Conservation (phyloP, 306 rosid species). For the Cicer pinnatifidum region DNA sequence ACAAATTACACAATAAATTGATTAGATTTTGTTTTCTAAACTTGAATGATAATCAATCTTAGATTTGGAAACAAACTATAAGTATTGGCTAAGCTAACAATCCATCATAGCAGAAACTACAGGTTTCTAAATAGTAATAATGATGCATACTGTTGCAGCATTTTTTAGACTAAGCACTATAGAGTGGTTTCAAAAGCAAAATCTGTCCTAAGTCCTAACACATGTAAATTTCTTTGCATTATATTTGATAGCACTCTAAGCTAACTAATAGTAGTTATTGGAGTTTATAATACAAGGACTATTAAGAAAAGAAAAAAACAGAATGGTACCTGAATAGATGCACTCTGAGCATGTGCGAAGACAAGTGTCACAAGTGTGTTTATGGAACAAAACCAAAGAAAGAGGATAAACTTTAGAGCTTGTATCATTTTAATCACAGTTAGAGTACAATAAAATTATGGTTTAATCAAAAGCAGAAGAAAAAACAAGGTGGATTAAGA, state of each 20-base stretch:
- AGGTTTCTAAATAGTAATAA: not conserved
- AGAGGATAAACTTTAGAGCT: constrained; percentile 43
- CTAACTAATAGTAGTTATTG: constrained; percentile 7
- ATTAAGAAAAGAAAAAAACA: constrained; percentile 14
- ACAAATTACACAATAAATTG: constrained; percentile 30
- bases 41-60: constrained; percentile 9
- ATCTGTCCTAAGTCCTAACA: constrained; percentile 7
- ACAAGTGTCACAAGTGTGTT: constrained; percentile 38
- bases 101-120: constrained; percentile 1
- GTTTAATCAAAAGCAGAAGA: constrained; percentile 9
- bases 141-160: constrained; percentile 4
- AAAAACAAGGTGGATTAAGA: constrained; percentile 30
- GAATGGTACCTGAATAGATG: constrained; percentile 74
- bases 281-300: not conserved
- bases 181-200: constrained; percentile 30
- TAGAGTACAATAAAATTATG: not conserved
- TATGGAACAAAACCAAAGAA: constrained; percentile 53
- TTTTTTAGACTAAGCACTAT: constrained; percentile 3
- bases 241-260: constrained; percentile 21
- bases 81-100: not conserved
- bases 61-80: constrained; percentile 23
- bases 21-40: constrained; percentile 37
- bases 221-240: constrained; percentile 11
- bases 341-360: constrained; percentile 69
- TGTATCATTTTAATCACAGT: constrained; percentile 17